phyloP scores from a whole-genome alignment of 2,329 filamentous ascomycete genomes.

The Aspergillus unguis region DNA sequence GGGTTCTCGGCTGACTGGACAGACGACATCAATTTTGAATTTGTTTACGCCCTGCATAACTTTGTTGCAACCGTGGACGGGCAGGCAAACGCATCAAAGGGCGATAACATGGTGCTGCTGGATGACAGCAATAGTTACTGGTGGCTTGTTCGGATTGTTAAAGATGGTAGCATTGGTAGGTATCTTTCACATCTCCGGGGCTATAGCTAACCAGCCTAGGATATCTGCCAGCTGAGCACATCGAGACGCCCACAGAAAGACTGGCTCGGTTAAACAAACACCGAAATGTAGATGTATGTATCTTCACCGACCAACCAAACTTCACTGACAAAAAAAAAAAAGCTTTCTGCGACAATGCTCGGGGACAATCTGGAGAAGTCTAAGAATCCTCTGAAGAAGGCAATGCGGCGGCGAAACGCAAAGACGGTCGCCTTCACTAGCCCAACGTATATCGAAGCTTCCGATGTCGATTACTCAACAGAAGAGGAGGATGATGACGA shows the following conservation, averaged over 20 bases:
- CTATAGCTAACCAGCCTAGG: constrained; percentile 52
- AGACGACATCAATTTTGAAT: constrained; percentile 99
- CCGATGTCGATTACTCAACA: constrained; percentile 78
- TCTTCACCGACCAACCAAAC: not conserved
- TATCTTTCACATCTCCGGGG: not conserved
- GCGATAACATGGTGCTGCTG: constrained; percentile 96
- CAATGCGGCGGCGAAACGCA: constrained; percentile 74
- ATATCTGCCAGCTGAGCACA: constrained; percentile 95
- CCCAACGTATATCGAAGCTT: constrained; percentile 84
- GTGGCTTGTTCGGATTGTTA: constrained; percentile 97
- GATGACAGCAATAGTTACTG: constrained; percentile 99
- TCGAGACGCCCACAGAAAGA: constrained; percentile 94
- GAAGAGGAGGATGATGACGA: constrained; percentile 66
- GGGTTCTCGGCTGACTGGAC: constrained; percentile 68
- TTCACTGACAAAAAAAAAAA: constrained; percentile 30
- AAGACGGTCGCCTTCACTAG: constrained; percentile 85
- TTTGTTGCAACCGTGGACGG: constrained; percentile 98
- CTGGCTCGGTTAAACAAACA: constrained; percentile 94
- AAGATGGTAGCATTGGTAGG: constrained; percentile 88
- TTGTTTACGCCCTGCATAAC: constrained; percentile 96
- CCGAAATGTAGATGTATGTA: constrained; percentile 87
- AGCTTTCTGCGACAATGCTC: constrained; percentile 69
- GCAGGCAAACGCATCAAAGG: constrained; percentile 96
- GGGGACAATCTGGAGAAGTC: constrained; percentile 73
- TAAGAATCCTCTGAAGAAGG: constrained; percentile 77